Evolutionary conservation across 768 basidiomycete genomes (phyloP).

Genomic region (Fomitopsis serialis): DNA sequence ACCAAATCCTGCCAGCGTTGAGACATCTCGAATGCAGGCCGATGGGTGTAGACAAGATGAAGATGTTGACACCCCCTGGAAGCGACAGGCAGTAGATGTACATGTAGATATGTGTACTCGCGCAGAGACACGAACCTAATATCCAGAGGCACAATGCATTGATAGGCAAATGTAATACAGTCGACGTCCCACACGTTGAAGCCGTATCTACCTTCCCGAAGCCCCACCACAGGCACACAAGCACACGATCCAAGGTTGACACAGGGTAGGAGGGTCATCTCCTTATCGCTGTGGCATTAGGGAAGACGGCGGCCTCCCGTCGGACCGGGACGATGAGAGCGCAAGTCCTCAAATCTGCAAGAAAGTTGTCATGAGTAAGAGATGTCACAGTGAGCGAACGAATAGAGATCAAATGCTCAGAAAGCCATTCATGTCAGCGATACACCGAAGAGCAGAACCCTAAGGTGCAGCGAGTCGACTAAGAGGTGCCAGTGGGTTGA

Average conservation of each 20-base stretch:
- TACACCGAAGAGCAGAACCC: slow-evolving; percentile 32
- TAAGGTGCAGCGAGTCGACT: slow-evolving; percentile 62
- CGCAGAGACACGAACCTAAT: too few species aligned
- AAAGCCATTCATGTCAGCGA: slow-evolving; percentile 77
- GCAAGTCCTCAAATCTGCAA: background rate
- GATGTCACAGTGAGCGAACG: too few species aligned
- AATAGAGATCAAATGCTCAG: slow-evolving; percentile 30
- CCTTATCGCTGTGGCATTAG: background rate
- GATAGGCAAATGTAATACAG: too few species aligned
- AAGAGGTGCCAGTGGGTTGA: slow-evolving; percentile 87
- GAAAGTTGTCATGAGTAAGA: background rate
- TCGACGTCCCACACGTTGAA: background rate
- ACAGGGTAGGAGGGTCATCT: background rate
- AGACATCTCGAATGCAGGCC: background rate
- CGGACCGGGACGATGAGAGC: background rate
- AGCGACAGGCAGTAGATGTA: too few species aligned
- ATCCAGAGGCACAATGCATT: too few species aligned
- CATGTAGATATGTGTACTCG: too few species aligned
- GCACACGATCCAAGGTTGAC: background rate
- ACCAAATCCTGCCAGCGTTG: slow-evolving; percentile 46
- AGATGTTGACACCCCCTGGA: background rate
- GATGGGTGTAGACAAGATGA: background rate
- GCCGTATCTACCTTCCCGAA: background rate
- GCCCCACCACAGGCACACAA: background rate
- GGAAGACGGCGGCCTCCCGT: background rate